phyloP scores from a whole-genome alignment of 371 early-diverging fungal species.

The Mucor ambiguus region DNA sequence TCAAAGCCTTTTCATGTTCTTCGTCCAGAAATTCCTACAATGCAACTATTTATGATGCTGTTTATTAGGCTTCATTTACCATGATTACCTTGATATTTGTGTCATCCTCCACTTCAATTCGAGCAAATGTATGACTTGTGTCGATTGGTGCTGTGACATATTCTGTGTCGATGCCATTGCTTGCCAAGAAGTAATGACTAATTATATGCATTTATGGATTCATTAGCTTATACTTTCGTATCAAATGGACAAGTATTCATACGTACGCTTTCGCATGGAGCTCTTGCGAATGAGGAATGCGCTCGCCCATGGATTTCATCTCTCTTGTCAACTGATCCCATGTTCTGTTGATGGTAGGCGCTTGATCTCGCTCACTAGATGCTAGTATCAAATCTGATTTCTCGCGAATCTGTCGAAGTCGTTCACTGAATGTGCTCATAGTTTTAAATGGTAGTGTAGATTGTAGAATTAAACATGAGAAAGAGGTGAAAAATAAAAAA shows the following conservation, averaged over 20 bases:
- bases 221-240: neutral
- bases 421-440: neutral
- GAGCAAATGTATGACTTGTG: conserved; percentile 11
- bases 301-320: conserved; percentile 6
- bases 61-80: no score
- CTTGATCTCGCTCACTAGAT: neutral
- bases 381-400: conserved; percentile 8
- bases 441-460: neutral
- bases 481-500: neutral
- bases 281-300: conserved; percentile 19
- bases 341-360: conserved; percentile 10
- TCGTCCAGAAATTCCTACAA: conserved; percentile 15
- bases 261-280: conserved; percentile 30
- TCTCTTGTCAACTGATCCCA: conserved; percentile 14
- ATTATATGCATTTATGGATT: neutral
- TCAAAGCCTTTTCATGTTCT: conserved; percentile 24
- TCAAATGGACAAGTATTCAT: neutral
- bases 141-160: conserved; percentile 8
- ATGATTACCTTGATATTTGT: conserved; percentile 21
- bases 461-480: neutral
- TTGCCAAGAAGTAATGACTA: conserved; percentile 50
- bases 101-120: conserved; percentile 11
- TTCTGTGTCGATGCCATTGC: conserved; percentile 41
- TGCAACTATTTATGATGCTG: neutral
- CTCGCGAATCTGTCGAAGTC: conserved; percentile 16